Conservation (phyloP, 495 filamentous ascomycete genomes). For the Trichoderma asperelloides region DNA sequence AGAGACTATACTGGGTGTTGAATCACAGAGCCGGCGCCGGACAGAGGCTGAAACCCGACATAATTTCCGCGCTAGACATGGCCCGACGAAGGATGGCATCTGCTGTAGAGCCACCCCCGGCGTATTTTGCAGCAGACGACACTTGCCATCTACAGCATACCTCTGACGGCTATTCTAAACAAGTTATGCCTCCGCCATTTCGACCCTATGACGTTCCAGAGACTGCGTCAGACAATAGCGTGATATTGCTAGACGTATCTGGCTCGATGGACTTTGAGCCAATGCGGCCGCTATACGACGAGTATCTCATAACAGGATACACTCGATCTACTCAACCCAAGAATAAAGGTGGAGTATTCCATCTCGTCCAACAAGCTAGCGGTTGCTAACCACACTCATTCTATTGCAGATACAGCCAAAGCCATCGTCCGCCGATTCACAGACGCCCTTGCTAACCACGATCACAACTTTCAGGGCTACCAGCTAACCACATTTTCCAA, state of each 20-base stretch:
- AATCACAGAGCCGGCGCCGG: constrained; percentile 31
- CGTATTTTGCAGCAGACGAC: constrained; percentile 32
- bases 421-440: constrained; percentile 36
- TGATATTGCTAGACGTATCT: constrained; percentile 38
- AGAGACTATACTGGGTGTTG: constrained; percentile 41
- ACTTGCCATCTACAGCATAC: constrained; percentile 31
- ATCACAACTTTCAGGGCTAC: constrained; percentile 32
- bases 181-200: constrained; percentile 34
- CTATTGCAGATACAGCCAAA: constrained; percentile 29
- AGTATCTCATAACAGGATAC: constrained; percentile 34
- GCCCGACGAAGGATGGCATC: constrained; percentile 33
- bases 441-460: constrained; percentile 36
- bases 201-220: constrained; percentile 26
- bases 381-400: constrained; percentile 4
- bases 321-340: constrained; percentile 32
- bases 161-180: constrained; percentile 33
- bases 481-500: constrained; percentile 34
- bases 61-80: constrained; percentile 34
- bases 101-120: constrained; percentile 31
- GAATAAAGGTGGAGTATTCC: constrained; percentile 29
- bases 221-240: constrained; percentile 32
- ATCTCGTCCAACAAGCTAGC: neutral
- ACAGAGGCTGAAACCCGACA: constrained; percentile 32
- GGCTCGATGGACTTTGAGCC: constrained; percentile 40
- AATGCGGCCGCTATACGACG: constrained; percentile 30